Evolutionary conservation across 2,329 filamentous ascomycete genomes (phyloP).

Genomic region (Trichoderma sp.): DNA sequence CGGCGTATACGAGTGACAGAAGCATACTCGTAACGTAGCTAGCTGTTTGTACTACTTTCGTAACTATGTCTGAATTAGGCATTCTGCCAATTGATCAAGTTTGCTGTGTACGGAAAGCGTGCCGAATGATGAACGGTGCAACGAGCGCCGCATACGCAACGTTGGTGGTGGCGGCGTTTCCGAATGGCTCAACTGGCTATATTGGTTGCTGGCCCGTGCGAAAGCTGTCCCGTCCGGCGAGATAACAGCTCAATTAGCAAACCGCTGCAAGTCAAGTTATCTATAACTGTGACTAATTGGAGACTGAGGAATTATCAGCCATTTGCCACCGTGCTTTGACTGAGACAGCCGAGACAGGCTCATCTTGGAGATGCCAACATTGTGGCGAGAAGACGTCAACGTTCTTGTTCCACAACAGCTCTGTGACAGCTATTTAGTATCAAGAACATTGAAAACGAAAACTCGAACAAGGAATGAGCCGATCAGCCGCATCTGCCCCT

Average conservation of each 20-base stretch:
- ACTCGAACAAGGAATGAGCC: neutral
- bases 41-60: neutral
- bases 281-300: neutral
- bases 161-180: neutral
- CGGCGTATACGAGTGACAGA: neutral
- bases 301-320: neutral
- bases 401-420: neutral
- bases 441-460: neutral
- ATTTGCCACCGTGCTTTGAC: neutral
- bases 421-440: neutral
- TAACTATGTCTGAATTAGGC: neutral
- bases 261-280: neutral
- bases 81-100: neutral
- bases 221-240: neutral
- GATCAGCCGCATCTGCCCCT: slow-evolving; percentile 5
- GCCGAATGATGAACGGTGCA: neutral
- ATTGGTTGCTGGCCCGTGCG: neutral
- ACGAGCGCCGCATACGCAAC: neutral
- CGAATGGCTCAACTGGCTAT: neutral
- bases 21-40: too few species aligned
- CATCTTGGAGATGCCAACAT: too few species aligned
- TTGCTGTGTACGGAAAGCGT: neutral
- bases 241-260: neutral
- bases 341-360: neutral
- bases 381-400: neutral